Evolutionary conservation across 352 stramenopile genomes (phyloP).

Genomic region (Phytophthora macrochlamydospora): DNA sequence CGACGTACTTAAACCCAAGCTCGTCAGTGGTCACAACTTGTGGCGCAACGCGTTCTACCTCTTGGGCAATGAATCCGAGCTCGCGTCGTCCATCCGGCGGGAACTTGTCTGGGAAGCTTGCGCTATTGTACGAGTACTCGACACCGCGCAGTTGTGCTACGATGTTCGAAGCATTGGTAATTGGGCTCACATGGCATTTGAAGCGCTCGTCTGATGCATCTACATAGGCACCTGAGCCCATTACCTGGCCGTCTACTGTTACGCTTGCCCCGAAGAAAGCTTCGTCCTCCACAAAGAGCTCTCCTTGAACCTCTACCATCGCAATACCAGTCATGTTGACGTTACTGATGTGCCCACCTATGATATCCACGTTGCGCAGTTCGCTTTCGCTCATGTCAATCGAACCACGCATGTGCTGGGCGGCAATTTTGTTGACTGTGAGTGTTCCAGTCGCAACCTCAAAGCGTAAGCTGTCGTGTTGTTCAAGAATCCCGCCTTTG

Average conservation of each 20-base stretch:
- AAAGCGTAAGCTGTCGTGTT: slow-evolving; percentile 68
- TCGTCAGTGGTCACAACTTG: slow-evolving; percentile 74
- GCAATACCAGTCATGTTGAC: slow-evolving; percentile 79
- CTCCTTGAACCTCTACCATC: slow-evolving; percentile 74
- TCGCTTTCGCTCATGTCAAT: slow-evolving; percentile 84
- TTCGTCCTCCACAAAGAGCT: slow-evolving; percentile 85
- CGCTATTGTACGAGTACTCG: slow-evolving; percentile 57
- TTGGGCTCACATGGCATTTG: slow-evolving; percentile 70
- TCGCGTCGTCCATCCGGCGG: slow-evolving; percentile 39
- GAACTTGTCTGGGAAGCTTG: slow-evolving; percentile 56
- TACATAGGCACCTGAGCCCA: slow-evolving; percentile 91
- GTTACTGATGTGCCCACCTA: slow-evolving; percentile 76
- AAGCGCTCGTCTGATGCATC: slow-evolving; percentile 91
- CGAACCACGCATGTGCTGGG: slow-evolving; percentile 55
- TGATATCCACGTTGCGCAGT: slow-evolving; percentile 67
- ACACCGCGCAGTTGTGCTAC: slow-evolving; percentile 68
- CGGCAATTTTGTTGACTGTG: slow-evolving; percentile 50
- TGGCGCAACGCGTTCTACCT: slow-evolving; percentile 81
- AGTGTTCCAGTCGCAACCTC: slow-evolving; percentile 51
- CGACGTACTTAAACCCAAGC: slow-evolving; percentile 88
- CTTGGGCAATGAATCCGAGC: slow-evolving; percentile 90
- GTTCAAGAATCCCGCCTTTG: slow-evolving; percentile 66
- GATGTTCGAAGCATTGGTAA: slow-evolving; percentile 51
- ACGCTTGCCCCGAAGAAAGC: slow-evolving; percentile 86
- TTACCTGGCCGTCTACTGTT: slow-evolving; percentile 88